Percentiles rank a stretch among this genome's conserved stretches.
Evolutionary conservation across 768 basidiomycete species (phyloP).

Genomic region (Tricholoma flavovirens): DNA sequence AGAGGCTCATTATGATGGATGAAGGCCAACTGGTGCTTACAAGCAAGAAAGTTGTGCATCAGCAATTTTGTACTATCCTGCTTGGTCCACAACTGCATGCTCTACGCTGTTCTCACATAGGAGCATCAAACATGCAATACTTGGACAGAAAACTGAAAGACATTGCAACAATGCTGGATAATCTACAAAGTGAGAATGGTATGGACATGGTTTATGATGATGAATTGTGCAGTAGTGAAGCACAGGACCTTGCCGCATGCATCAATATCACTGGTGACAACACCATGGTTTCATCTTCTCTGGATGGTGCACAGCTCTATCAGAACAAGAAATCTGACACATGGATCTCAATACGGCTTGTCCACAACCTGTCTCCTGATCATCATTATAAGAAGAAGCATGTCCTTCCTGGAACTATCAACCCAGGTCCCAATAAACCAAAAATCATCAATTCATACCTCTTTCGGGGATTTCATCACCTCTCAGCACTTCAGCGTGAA

Average conservation of each 20-base stretch:
- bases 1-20: constrained; percentile 18
- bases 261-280: constrained; percentile 25
- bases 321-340: constrained; percentile 35
- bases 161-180: neutral
- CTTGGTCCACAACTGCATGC: constrained; percentile 40
- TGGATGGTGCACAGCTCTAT: constrained; percentile 41
- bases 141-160: constrained; percentile 12
- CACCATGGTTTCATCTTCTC: constrained; percentile 27
- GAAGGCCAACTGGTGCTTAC: neutral
- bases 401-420: constrained; percentile 20
- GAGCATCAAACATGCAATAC: constrained; percentile 26
- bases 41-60: constrained; percentile 10
- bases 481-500: constrained; percentile 19
- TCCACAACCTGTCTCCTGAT: constrained; percentile 24
- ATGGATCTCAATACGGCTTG: constrained; percentile 39
- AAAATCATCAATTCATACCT: constrained; percentile 21
- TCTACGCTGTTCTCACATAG: constrained; percentile 14
- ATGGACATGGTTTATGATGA: constrained; percentile 20
- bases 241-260: constrained; percentile 16
- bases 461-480: constrained; percentile 15
- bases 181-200: constrained; percentile 8
- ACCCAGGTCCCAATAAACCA: constrained; percentile 26
- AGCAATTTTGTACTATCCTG: constrained; percentile 33
- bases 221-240: constrained; percentile 24
- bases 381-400: constrained; percentile 19